Evolutionary conservation across 2,329 filamentous ascomycete genomes (phyloP).

Genomic region (Sporothrix phasma): DNA sequence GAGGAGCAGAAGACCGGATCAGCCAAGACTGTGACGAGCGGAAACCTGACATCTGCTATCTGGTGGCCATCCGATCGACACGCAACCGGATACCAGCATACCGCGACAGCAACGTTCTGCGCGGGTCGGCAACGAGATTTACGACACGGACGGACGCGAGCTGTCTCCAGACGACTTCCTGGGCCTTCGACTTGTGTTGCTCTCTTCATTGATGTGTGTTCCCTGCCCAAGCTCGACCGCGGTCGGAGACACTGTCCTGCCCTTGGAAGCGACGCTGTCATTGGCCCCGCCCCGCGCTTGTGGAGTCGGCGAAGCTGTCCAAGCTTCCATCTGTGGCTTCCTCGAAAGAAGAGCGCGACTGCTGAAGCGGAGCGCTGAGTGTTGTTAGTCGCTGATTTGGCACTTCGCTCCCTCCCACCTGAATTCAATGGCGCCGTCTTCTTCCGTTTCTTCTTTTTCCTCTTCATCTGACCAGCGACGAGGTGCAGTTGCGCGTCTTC

Average conservation of each 20-base stretch:
- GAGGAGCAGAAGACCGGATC: no score
- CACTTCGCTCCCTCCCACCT: not conserved
- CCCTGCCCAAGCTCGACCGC: not conserved
- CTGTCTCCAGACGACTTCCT: not conserved
- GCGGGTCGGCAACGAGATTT: not conserved
- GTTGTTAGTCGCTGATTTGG: slow-evolving; percentile 3
- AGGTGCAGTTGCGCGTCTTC: not conserved
- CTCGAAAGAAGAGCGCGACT: slow-evolving; percentile 13
- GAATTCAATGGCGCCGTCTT: not conserved
- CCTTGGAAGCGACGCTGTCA: not conserved
- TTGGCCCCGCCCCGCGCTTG: slow-evolving; percentile 5
- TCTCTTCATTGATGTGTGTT: not conserved
- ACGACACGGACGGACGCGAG: not conserved
- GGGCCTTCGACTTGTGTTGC: not conserved
- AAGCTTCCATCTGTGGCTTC: not conserved
- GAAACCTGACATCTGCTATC: no score
- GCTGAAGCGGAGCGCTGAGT: not conserved
- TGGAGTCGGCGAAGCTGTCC: slow-evolving; percentile 1
- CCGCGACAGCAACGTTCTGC: no score
- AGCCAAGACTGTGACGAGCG: no score
- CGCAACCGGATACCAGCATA: no score
- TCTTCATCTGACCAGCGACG: not conserved
- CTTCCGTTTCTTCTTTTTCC: no score
- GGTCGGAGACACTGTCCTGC: slow-evolving; percentile 6
- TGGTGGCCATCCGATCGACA: no score